Evolutionary conservation across 805 yeast genomes (phyloP).

Genomic region (Diddensiella transvaalensis): DNA sequence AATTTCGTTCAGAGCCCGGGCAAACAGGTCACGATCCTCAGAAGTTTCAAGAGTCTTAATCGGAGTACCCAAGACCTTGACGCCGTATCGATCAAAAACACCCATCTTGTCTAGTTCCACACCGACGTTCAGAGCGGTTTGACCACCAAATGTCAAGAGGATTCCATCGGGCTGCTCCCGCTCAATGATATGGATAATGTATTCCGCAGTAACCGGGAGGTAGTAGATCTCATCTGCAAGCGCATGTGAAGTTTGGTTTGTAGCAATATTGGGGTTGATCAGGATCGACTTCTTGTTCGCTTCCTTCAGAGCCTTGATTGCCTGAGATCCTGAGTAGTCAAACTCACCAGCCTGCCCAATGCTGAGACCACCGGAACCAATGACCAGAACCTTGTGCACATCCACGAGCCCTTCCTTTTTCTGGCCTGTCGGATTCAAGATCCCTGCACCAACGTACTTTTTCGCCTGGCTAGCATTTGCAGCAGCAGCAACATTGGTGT

Average conservation of each 20-base stretch:
- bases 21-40: conserved; percentile 95
- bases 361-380: conserved; percentile 96
- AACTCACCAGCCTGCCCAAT: conserved; percentile 99
- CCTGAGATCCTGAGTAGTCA: conserved; percentile 94
- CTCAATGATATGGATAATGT: conserved; percentile 90
- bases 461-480: conserved; percentile 8
- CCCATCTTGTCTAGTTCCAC: conserved; percentile 94
- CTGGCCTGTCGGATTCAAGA: conserved; percentile 31
- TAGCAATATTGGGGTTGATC: conserved; percentile 94
- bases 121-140: conserved; percentile 95
- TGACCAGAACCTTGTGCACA: conserved; percentile 80
- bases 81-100: conserved; percentile 81
- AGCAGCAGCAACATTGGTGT: conserved; percentile 1
- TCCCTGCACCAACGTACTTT: conserved; percentile 37
- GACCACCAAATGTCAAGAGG: conserved; percentile 96
- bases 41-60: conserved; percentile 93
- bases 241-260: conserved; percentile 93
- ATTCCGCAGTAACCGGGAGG: conserved; percentile 95
- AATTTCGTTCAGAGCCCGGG: conserved; percentile 92
- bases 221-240: conserved; percentile 94
- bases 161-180: conserved; percentile 97
- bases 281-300: conserved; percentile 80
- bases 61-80: conserved; percentile 97
- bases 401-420: conserved; percentile 53
- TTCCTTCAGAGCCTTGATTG: conserved; percentile 91